Base-by-base conservation (phyloP, 164 flowering plant genomes). In the Santalum album region DNA sequence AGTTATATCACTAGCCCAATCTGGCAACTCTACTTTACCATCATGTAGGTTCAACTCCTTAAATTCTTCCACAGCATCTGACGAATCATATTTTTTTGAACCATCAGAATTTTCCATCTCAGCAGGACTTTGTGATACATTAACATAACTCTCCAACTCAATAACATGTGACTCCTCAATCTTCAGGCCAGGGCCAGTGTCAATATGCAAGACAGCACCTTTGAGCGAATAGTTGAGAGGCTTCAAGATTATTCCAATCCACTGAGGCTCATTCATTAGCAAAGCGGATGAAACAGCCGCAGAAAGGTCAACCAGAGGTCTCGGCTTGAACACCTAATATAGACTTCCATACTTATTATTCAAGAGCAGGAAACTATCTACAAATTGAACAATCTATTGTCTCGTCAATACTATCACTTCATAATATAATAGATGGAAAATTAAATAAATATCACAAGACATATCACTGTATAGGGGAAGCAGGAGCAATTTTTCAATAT, bases 191-290 rank as follows among this genome's bases (percentile, higher is more conserved):
- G 99, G 99, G 52, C 99, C 99, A 57, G 99, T 72, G 69, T 92
- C 96, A 69, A 89, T 76, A 53, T 81, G 80, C 73, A 92, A 70
- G 55, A 83, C 67, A 53, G 95, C 94, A 61, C 96, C 97, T 67
- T 82, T 83, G 18, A 92, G 81, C 49, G 99, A 81, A 72, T 92
- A 92, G 57, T 85, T 70, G 23, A 92, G 80, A 26, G 99, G 99
- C 54, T 58, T 73, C 40, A 81, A 76, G 60, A 85, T 71, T 53
- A 92, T 69, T 24, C 97, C 99, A 67, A 92, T 72, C 96, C 99
- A 92, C 72, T 92, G 99, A 60, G 81, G 64, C 67, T 83, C 99
- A 78, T 92, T 89, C 79, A 92, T 83, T 27, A 92, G 71, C 67
- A 92, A 76, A 61, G 96, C 86, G 63, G 96, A 89, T 62, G 97